Conservation (phyloP, 352 stramenopile genomes). For the Globisporangium acanthophoron region DNA sequence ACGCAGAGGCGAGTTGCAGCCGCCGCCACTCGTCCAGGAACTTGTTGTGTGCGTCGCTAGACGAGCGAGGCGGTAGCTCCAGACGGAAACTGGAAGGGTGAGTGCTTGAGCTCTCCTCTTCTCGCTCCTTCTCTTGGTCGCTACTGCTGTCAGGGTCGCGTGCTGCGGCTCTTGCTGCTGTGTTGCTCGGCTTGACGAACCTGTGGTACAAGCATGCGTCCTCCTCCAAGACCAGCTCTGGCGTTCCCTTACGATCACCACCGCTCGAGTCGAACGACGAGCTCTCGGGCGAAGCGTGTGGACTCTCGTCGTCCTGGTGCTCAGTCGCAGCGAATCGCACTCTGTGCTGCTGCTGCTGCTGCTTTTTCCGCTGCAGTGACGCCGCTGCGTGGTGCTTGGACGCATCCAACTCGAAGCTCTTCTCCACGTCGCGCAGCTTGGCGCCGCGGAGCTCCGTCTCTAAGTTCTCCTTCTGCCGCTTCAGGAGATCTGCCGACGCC, state of each 20-base stretch:
- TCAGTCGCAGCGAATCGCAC: conserved; percentile 6
- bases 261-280: background rate
- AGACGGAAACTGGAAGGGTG: background rate
- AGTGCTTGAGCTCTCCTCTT: background rate
- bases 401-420: conserved; percentile 23
- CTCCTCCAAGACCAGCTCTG: background rate
- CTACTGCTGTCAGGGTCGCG: background rate
- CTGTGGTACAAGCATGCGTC: conserved; percentile 14
- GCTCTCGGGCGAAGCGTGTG: background rate
- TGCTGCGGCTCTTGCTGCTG: background rate
- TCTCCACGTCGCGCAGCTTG: conserved; percentile 37
- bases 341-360: background rate
- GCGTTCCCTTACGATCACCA: background rate
- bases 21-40: conserved; percentile 12
- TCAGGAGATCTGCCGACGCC: conserved; percentile 31
- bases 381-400: background rate
- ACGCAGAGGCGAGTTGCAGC: conserved; percentile 9
- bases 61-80: background rate
- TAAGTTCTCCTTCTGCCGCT: conserved; percentile 29
- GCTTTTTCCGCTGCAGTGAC: background rate
- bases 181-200: background rate
- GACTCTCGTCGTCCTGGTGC: background rate
- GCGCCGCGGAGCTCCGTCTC: conserved; percentile 34
- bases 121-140: background rate
- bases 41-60: conserved; percentile 7